Base-by-base conservation (phyloP, 1,284 basidiomycete species). In the Blastosporella zonata region DNA sequence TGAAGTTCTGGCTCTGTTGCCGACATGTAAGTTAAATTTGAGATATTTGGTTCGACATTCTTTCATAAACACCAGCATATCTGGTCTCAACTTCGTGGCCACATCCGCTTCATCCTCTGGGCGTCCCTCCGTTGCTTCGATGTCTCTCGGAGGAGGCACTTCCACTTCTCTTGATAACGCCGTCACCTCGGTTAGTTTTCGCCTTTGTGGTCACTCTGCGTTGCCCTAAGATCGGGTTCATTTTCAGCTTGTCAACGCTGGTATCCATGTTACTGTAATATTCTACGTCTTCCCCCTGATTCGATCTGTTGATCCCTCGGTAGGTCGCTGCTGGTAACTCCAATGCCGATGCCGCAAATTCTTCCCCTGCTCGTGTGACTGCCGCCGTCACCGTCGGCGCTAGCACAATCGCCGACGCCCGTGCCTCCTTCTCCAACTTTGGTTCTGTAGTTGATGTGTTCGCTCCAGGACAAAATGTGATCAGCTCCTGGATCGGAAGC, bases 381-480 rank as follows among this genome's bases (percentile, higher is more conserved):
- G 74, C 74, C 25, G 82, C 78, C 48, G 73, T 84, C 59, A 86
- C 84, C 33, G 81, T 89, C 54, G 84, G 81, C 45, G 80, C 81
- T 7, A 75, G 74, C 27, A 77, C 74, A 43, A 73, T 81, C 54
- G 67, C 64, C 42, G 84, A 87, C 64, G 72, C 58, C 15, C 54
- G 61, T 6, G 63, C 63, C 12, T 59, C 49, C 20, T 66, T 64
- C 60, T 70, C 68, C 20, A 70, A 71, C 59, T 68, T 53, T 34
- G 70, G 68, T 6, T 36, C 64, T 9, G 52, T 64, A 36, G 61
- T 71, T 39, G 68, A 70, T 46, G 53, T 72, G 49, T 69, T 61
- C 45, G 68, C 67, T 21, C 67, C 67, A 15, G 70, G 69, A 10
- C 53, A 57, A 37, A 57, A 61, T 49, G 54, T 71, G 33, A 64